These are phyloP conservation scores for Colletotrichum euphorbiae DNA, from an alignment of 2,329 filamentous ascomycete species.

Conservation along the genomic window DNA sequence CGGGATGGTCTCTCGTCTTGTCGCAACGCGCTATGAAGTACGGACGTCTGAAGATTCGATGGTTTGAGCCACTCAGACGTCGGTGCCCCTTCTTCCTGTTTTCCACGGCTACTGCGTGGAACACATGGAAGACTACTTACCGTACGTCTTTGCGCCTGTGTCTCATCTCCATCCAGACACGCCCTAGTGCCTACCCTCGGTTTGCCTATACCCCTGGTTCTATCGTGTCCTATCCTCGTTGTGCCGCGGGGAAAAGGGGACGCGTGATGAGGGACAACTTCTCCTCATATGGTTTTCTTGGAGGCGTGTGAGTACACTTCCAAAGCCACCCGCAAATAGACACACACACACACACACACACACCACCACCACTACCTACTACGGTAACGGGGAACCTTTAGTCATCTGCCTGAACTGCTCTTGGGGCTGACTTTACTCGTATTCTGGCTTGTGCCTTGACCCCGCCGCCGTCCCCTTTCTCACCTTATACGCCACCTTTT, in stretches of 20 bases:
- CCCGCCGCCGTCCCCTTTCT: slow-evolving; percentile 1
- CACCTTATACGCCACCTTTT: slow-evolving; percentile 27
- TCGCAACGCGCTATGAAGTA: slow-evolving; percentile 27
- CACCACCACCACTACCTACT: background rate
- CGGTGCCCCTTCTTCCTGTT: background rate
- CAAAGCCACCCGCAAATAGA: slow-evolving; percentile 2
- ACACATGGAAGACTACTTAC: background rate
- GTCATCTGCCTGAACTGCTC: slow-evolving; percentile 32
- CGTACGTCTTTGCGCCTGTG: background rate
- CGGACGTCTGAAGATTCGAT: slow-evolving; percentile 38
- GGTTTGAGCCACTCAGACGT: slow-evolving; percentile 30
- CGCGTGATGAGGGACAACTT: background rate
- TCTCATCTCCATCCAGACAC: slow-evolving; percentile 19
- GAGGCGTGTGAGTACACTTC: slow-evolving; percentile 4
- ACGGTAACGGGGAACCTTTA: slow-evolving; percentile 19
- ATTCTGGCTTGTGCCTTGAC: slow-evolving; percentile 37
- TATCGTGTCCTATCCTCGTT: background rate
- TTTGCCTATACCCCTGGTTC: slow-evolving; percentile 31
- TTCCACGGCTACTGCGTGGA: slow-evolving; percentile 1
- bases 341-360: no score
- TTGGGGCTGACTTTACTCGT: slow-evolving; percentile 14
- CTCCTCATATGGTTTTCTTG: slow-evolving; percentile 35
- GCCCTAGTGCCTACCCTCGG: slow-evolving; percentile 6
- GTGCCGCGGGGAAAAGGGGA: slow-evolving; percentile 36
- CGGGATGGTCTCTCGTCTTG: slow-evolving; percentile 32